Evolutionary conservation across 345 rosid genomes (phyloP), one percentile per base, ranked within the genome.

Genomic region (Pistacia integerrima): DNA sequence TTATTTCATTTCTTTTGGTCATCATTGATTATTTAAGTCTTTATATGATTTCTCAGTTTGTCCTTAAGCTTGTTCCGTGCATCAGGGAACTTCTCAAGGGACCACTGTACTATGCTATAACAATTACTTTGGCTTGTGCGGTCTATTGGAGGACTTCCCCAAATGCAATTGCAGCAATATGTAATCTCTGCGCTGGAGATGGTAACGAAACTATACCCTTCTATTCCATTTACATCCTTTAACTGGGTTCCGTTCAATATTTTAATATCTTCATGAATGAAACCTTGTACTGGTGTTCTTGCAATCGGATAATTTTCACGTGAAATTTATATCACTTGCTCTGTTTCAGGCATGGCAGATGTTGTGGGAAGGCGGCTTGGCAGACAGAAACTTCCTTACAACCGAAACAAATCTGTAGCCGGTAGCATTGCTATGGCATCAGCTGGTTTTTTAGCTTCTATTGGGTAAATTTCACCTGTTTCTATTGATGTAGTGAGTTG

Each of bases 131-230:
- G 46, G 91, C 98, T 13, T 84, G 89, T 74, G 77, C 79, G 44
- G 44, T 88, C 79, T 93, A 86, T 74, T 93, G 98, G 98, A 90
- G 92, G 80, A 81, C 89, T 79, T 90, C 98, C 60, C 98, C 99
- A 1, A 72, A 88, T 46, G 86, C 88, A 38, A 82, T 96, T 75
- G 97, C 97, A 18, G 89, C 93, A 70, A 62, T 93, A 77, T 93
- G 97, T 86, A 96, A 96, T 85, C 87, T 96, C 64, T 93, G 99
- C 54, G 99, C 99, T 58, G 99, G 99, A 90, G 99, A 96, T 85
- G 99, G 99, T 96, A 86, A 35, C 76, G 69, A 33, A 69, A 44
- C 67, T 46, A 25, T 49, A 35, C 57, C 74, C 13, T 75, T 66
- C 51, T 25, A 46, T 58, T 67, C n/a, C 48, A 16, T 51, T 22